Conservation (phyloP, 257 asterid genomes). For the Oldenlandia corymbosa region DNA sequence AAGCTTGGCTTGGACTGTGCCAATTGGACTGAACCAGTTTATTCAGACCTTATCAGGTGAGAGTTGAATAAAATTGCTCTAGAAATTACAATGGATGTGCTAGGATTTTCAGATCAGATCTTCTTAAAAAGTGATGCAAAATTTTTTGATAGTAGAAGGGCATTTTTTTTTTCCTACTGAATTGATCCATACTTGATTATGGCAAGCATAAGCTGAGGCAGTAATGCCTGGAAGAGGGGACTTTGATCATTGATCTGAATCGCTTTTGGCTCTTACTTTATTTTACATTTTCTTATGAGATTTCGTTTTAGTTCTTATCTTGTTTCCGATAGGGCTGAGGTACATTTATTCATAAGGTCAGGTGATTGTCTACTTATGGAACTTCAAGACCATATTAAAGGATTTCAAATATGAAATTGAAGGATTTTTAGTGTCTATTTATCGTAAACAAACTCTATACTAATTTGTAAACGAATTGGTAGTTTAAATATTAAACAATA, state of each 20-base stretch:
- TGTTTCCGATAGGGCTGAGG: background rate
- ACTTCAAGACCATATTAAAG: background rate
- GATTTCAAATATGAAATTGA: background rate
- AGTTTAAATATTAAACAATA: too few species aligned
- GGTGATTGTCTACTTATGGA: background rate
- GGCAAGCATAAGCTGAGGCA: conserved; percentile 1
- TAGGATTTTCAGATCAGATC: background rate
- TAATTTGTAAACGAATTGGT: too few species aligned
- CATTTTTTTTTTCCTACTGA: background rate
- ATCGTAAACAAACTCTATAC: background rate
- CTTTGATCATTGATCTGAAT: background rate
- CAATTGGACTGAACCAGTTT: conserved; percentile 92
- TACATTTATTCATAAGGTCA: background rate
- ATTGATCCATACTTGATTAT: background rate
- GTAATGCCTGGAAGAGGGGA: background rate
- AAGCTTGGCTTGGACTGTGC: conserved; percentile 99
- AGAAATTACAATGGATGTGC: background rate
- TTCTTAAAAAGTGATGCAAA: background rate
- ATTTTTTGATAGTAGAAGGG: background rate
- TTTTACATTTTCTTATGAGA: background rate
- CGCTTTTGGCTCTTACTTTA: background rate
- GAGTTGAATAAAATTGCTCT: conserved; percentile 13
- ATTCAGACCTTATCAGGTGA: conserved; percentile 78
- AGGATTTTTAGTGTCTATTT: background rate
- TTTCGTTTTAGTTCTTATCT: background rate